Base-by-base conservation (phyloP, 2,329 filamentous ascomycete genomes). In the Penicillium sumatraense region DNA sequence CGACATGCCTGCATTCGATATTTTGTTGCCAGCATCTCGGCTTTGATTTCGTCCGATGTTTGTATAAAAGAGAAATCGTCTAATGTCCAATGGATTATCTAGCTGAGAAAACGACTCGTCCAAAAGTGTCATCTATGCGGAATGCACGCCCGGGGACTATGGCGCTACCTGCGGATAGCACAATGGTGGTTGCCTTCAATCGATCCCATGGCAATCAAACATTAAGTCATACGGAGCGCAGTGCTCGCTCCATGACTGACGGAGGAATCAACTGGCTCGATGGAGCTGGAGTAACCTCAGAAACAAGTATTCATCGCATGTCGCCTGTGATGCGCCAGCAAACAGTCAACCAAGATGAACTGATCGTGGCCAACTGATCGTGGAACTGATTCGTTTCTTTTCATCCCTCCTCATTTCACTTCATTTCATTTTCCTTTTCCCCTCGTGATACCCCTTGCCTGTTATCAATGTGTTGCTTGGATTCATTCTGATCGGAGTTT, bases 181-280 rank as follows among this genome's bases (percentile, higher is more conserved):
- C 57, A 16, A 68, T 73, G 10, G 70, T 77, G 29, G 68, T 67
- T 31, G 73, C 74, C 1, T 80, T 75, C 53, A 75, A 75, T 41
- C 75, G 73, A 49, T 70, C 77, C 6, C 76, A 80, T 60, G 70
- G 72, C 4, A 70, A 75, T 44, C 68, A 74, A 40, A 73, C 71
- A 1, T 69, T 75, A n/a, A 75, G 24, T 11, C 16, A 44, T 18
- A n/a, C 16, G 5, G 42, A 78, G 51, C 69, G 80, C 18, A 79
- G 81, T 49, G 80, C 80, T 3, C 63, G 70, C 36, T 75, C 80
- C 44, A 72, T 79, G 3, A 62, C 79, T 14, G 69, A 73, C 49
- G 77, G 78, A 8, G 71, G 85, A 29, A 72, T 78, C 29, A 73
- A 75, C 40, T 78, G 78, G 56, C 85, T 85, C 65, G 73, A 72